Conservation (phyloP, 1,284 basidiomycete species). For the Coniophora puteana region DNA sequence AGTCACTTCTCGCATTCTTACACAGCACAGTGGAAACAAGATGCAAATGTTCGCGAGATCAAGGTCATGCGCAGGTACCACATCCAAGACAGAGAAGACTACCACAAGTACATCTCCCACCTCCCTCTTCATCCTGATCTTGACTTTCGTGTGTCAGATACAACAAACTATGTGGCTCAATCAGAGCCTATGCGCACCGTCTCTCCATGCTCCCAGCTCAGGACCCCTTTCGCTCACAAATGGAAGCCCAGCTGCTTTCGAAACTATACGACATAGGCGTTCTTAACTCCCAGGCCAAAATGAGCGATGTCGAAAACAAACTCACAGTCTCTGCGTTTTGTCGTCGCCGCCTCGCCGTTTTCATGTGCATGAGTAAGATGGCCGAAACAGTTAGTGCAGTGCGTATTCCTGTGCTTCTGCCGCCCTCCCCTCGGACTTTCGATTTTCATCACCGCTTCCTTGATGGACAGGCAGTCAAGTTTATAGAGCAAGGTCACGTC, state of each 20-base stretch:
- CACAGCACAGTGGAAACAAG: conserved; percentile 86
- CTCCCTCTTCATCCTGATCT: conserved; percentile 5
- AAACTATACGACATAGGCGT: conserved; percentile 99
- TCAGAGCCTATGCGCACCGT: conserved; percentile 85
- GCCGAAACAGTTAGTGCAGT: conserved; percentile 93
- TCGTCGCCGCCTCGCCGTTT: conserved; percentile 86
- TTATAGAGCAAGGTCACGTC: conserved; percentile 98
- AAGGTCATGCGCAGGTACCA: conserved; percentile 97
- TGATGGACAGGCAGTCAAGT: conserved; percentile 78
- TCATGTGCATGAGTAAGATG: conserved; percentile 94
- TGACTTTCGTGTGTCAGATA: conserved; percentile 57
- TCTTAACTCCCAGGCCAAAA: conserved; percentile 75
- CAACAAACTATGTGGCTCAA: conserved; percentile 91
- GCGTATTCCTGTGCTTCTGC: conserved; percentile 29
- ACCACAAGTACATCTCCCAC: conserved; percentile 70
- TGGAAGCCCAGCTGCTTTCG: conserved; percentile 85
- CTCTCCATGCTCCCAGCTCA: conserved; percentile 85
- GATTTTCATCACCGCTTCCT: conserved; percentile 7
- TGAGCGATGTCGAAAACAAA: conserved; percentile 92
- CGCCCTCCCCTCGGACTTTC: conserved; percentile 6
- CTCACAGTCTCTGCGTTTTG: conserved; percentile 96
- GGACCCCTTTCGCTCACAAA: conserved; percentile 85
- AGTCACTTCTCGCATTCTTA: conserved; percentile 2
- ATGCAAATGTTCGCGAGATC: conserved; percentile 88
- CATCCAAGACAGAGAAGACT: conserved; percentile 92